These are phyloP conservation scores for Argentina anserina DNA, from an alignment of 306 rosid species.

Conservation along the genomic window DNA sequence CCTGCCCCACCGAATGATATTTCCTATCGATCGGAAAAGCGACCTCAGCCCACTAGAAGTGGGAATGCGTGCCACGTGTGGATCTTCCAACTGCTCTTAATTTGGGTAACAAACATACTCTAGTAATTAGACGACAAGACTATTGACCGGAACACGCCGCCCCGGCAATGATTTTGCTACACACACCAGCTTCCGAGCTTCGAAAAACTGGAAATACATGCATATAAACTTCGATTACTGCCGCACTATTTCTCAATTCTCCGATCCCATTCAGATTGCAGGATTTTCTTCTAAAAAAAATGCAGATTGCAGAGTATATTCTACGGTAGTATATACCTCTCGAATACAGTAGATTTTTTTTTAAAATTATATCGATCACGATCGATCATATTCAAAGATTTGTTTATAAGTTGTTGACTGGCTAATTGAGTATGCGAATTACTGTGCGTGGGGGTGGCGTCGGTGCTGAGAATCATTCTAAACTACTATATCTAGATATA, in stretches of 20 bases:
- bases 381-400: no score
- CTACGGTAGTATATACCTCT: no score
- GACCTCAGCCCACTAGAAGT: conserved; percentile 19
- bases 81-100: conserved; percentile 46
- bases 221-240: not conserved
- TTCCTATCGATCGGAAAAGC: no score
- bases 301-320: no score
- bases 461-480: conserved; percentile 30
- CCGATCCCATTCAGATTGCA: no score
- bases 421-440: no score
- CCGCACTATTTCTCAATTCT: not conserved
- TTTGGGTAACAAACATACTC: not conserved
- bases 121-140: not conserved
- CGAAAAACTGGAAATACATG: no score
- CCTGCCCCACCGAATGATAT: conserved; percentile 15
- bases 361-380: no score
- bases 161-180: conserved; percentile 1
- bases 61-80: conserved; percentile 59
- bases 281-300: no score
- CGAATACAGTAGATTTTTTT: no score
- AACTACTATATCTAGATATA: not conserved
- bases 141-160: not conserved
- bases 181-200: not conserved
- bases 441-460: not conserved
- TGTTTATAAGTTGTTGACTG: no score